Percentiles rank a stretch among this genome's conserved stretches.
These are phyloP conservation scores for Pseudogymnoascus sp. DNA, from an alignment of 2,329 filamentous ascomycete genomes.

Conservation along the genomic window DNA sequence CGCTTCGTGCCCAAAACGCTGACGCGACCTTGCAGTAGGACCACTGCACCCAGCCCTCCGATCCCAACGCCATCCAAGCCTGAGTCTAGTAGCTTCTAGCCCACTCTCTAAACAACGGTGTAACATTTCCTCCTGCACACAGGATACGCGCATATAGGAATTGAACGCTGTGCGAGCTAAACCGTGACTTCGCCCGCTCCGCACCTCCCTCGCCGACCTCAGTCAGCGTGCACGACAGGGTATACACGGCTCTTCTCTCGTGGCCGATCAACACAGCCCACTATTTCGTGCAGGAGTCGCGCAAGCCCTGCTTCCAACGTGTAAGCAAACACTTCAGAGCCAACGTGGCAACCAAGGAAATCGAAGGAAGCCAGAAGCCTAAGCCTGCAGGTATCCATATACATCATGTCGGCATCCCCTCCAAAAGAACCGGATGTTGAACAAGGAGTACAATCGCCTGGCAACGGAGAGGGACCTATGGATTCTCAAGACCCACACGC, in stretches of 20 bases:
- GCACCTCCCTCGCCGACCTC: not conserved
- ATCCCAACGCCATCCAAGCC: slow-evolving; percentile 11
- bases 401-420: slow-evolving; percentile 92
- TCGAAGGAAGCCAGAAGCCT: slow-evolving; percentile 22
- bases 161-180: slow-evolving; percentile 8
- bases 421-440: slow-evolving; percentile 84
- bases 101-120: slow-evolving; percentile 8
- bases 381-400: slow-evolving; percentile 55
- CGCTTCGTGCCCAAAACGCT: slow-evolving; percentile 14
- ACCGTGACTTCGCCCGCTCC: slow-evolving; percentile 5
- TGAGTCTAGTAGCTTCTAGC: slow-evolving; percentile 9
- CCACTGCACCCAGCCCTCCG: slow-evolving; percentile 13
- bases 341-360: slow-evolving; percentile 29
- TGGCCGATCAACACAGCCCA: slow-evolving; percentile 20
- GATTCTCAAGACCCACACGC: slow-evolving; percentile 72
- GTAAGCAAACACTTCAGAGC: slow-evolving; percentile 21
- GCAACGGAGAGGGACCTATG: slow-evolving; percentile 87
- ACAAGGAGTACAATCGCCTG: slow-evolving; percentile 84
- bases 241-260: slow-evolving; percentile 7
- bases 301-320: slow-evolving; percentile 18
- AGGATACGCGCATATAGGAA: slow-evolving; percentile 12
- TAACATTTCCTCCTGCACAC: slow-evolving; percentile 3
- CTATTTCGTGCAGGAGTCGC: slow-evolving; percentile 7
- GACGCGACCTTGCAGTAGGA: slow-evolving; percentile 20
- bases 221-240: not conserved